phyloP scores from a whole-genome alignment of 805 yeast species.

The Monosporozyma unispora region DNA sequence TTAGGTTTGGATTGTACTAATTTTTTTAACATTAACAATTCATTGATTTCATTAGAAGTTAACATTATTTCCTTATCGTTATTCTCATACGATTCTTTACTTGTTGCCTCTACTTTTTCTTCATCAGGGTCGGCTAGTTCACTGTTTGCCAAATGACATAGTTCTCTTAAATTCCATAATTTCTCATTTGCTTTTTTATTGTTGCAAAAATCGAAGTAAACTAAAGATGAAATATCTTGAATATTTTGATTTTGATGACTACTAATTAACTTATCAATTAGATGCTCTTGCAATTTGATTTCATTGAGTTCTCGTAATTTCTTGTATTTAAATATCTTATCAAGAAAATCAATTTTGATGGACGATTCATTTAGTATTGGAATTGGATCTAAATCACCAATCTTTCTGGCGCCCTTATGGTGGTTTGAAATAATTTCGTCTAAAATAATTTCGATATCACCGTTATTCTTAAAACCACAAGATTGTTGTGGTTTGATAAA shows the following conservation, averaged over 20 bases:
- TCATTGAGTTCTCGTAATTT: conserved; percentile 35
- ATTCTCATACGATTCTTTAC: no score
- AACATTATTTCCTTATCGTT: not conserved
- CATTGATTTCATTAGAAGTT: conserved; percentile 36
- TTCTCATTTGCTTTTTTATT: conserved; percentile 21
- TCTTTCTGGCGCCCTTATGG: conserved; percentile 3
- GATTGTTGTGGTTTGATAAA: conserved; percentile 46
- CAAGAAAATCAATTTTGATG: conserved; percentile 23
- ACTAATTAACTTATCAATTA: conserved; percentile 26
- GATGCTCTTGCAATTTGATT: conserved; percentile 27
- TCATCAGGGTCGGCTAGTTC: conserved; percentile 10
- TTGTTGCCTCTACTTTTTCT: no score
- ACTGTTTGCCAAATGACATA: conserved; percentile 35
- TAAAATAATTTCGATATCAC: conserved; percentile 48
- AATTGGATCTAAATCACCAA: conserved; percentile 12
- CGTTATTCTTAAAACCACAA: conserved; percentile 44
- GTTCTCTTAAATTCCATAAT: conserved; percentile 38
- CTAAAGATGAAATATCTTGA: conserved; percentile 18
- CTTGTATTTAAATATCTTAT: conserved; percentile 24
- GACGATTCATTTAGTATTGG: conserved; percentile 20
- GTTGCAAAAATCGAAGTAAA: conserved; percentile 33
- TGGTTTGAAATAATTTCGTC: conserved; percentile 32
- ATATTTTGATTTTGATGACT: conserved; percentile 1
- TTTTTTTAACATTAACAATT: conserved; percentile 46
- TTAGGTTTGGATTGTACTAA: conserved; percentile 63